Percentiles rank a stretch among this genome's conserved stretches.
phyloP scores from a whole-genome alignment of 305 asterid genomes.

The Ilex paraguariensis region DNA sequence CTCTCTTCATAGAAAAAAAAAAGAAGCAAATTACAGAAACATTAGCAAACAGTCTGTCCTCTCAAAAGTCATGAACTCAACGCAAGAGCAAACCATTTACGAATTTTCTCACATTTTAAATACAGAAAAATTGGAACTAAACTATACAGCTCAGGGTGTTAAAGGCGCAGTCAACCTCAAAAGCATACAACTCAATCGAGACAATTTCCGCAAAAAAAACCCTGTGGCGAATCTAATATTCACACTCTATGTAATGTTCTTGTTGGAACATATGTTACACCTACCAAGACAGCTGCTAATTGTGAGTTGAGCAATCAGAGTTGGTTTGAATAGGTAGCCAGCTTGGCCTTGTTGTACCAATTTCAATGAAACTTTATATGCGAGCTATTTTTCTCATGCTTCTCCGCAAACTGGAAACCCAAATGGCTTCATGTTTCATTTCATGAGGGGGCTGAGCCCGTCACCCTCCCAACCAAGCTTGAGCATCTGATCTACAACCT shows the following conservation, averaged over 20 bases:
- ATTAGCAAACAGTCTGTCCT: too few relatives aligned
- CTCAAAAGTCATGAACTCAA: too few relatives aligned
- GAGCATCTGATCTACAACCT: constrained; percentile 97
- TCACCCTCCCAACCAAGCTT: constrained; percentile 98
- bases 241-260: background rate
- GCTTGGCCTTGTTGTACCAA: background rate
- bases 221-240: background rate
- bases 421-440: constrained; percentile 23
- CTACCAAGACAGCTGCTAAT: background rate
- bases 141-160: too few relatives aligned
- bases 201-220: background rate
- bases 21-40: too few relatives aligned
- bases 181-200: too few relatives aligned
- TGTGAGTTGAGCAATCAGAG: background rate
- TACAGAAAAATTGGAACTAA: too few relatives aligned
- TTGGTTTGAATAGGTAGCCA: background rate
- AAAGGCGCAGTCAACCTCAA: too few relatives aligned
- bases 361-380: background rate
- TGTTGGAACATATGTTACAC: background rate
- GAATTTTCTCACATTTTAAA: too few relatives aligned
- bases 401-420: background rate
- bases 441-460: constrained; percentile 74
- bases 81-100: too few relatives aligned
- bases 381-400: background rate
- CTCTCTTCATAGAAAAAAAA: too few relatives aligned